phyloP scores from a whole-genome alignment of 2,329 filamentous ascomycete genomes.

The Cercospora berteroae region DNA sequence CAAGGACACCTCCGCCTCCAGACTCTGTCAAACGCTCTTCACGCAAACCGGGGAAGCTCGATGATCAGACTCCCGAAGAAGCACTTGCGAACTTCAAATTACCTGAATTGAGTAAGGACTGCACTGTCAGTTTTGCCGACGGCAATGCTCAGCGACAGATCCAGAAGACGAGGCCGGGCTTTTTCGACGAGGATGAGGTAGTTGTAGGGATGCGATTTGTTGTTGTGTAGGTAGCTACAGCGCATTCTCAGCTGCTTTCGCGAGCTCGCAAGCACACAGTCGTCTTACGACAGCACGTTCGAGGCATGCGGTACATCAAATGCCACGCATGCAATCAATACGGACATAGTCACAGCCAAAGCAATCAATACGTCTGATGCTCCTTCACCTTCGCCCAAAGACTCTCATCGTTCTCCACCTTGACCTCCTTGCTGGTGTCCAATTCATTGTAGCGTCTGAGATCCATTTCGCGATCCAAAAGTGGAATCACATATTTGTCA shows the following conservation, averaged over 20 bases:
- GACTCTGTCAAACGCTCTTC: not conserved
- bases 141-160: conserved; percentile 41
- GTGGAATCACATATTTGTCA: conserved; percentile 68
- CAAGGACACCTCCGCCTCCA: not conserved
- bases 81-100: conserved; percentile 24
- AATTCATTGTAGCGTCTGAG: conserved; percentile 63
- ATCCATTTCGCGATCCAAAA: conserved; percentile 69
- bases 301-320: not conserved
- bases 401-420: conserved; percentile 35
- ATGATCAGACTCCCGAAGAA: conserved; percentile 9
- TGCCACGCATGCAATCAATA: not conserved
- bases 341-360: not conserved
- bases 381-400: conserved; percentile 39
- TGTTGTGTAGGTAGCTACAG: conserved; percentile 30
- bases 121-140: conserved; percentile 28
- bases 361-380: conserved; percentile 33
- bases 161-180: conserved; percentile 40
- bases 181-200: conserved; percentile 44
- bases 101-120: conserved; percentile 27
- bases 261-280: not conserved
- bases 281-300: not conserved
- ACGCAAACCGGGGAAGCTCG: conserved; percentile 2
- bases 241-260: not conserved
- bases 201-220: conserved; percentile 46
- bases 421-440: conserved; percentile 51